These are phyloP conservation scores for Heracleum sosnowskyi DNA, from an alignment of 129 eudicot species.

Conservation along the genomic window DNA sequence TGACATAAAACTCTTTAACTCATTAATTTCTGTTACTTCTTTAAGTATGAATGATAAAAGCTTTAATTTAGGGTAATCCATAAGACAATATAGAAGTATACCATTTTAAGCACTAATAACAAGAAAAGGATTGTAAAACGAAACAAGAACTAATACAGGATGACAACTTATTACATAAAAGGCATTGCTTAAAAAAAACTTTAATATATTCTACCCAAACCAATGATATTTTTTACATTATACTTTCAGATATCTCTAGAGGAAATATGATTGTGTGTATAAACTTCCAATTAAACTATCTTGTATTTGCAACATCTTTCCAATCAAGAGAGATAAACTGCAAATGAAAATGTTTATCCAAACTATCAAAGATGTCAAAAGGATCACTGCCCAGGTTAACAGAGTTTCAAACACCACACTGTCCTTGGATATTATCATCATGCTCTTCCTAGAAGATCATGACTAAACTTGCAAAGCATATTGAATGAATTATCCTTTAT, in stretches of 20 bases:
- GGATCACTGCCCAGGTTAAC: too few relatives aligned
- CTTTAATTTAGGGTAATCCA: not conserved
- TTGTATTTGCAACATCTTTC: too few relatives aligned
- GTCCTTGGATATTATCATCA: not conserved
- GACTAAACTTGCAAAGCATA: too few relatives aligned
- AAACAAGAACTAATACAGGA: not conserved
- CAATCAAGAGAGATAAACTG: too few relatives aligned
- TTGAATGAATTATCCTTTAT: too few relatives aligned
- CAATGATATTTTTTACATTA: not conserved
- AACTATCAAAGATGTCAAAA: too few relatives aligned
- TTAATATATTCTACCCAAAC: not conserved
- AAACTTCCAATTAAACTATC: not conserved
- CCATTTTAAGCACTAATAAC: not conserved
- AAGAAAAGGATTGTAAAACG: not conserved
- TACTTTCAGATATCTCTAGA: not conserved
- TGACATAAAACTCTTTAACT: not conserved
- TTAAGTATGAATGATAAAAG: not conserved
- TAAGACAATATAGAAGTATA: not conserved
- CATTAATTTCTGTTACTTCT: not conserved
- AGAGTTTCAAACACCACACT: not conserved
- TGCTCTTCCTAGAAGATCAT: too few relatives aligned
- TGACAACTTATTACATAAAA: not conserved
- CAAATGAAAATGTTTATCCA: too few relatives aligned
- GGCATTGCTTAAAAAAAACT: too few relatives aligned
- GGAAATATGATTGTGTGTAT: not conserved